Evolutionary conservation across 495 filamentous ascomycete species (phyloP).

Genomic region (Xylaria venustula): DNA sequence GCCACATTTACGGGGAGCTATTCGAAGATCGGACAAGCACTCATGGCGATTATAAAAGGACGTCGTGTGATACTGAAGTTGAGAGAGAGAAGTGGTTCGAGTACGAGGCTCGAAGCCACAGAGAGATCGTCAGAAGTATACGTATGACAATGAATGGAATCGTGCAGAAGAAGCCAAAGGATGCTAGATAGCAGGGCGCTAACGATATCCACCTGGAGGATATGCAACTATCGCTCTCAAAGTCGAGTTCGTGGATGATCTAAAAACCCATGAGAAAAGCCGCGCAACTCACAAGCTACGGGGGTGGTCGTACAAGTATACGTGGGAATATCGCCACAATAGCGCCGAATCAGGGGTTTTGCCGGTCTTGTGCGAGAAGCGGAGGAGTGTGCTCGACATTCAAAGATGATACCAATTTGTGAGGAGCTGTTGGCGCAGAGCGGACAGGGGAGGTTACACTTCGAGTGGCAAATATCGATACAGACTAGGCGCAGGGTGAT

Average conservation of each 20-base stretch:
- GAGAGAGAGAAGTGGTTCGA: neutral
- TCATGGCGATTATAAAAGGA: constrained; percentile 1
- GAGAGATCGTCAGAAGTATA: neutral
- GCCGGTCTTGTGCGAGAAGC: neutral
- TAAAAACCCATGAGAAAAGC: neutral
- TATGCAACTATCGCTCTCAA: neutral
- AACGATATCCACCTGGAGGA: neutral
- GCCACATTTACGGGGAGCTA: constrained; percentile 11
- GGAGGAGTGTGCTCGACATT: neutral
- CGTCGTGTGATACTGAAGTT: neutral
- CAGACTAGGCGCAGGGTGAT: neutral
- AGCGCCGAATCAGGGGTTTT: neutral
- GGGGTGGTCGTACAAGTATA: constrained; percentile 6
- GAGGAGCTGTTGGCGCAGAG: neutral
- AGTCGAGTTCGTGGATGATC: neutral
- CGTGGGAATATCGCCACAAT: neutral
- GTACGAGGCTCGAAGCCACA: neutral
- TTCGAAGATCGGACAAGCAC: neutral
- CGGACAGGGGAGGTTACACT: neutral
- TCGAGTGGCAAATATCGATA: neutral
- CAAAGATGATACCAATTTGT: neutral
- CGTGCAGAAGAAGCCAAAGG: neutral
- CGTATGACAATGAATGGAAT: neutral
- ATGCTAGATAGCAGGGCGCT: neutral
- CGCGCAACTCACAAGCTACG: neutral